These are phyloP conservation scores for Botryotinia calthae DNA, from an alignment of 2,329 filamentous ascomycete species.

Conservation along the genomic window DNA sequence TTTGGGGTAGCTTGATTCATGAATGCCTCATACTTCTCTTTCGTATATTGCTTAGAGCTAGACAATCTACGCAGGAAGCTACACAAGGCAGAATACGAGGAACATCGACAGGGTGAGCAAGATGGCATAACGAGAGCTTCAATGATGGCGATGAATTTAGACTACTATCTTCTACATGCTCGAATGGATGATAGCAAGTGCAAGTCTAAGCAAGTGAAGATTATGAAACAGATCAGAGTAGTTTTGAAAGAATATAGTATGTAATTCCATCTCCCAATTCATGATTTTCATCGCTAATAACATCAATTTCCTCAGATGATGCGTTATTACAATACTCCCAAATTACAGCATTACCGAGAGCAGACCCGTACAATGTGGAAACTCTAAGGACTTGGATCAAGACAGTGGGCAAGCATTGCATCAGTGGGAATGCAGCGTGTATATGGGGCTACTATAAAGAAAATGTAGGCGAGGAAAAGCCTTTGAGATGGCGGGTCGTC, in stretches of 20 bases:
- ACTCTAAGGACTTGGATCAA: not conserved
- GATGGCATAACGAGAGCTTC: not conserved
- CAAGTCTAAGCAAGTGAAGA: constrained; percentile 18
- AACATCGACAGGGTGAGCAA: constrained; percentile 8
- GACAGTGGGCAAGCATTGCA: not conserved
- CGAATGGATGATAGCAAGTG: not conserved
- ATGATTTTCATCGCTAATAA: not conserved
- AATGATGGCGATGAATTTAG: constrained; percentile 3
- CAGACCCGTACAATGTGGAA: constrained; percentile 25
- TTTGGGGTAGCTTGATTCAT: no score
- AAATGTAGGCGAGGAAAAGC: not conserved
- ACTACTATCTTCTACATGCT: constrained; percentile 1
- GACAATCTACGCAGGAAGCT: constrained; percentile 15
- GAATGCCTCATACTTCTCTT: not conserved
- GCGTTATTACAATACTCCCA: constrained; percentile 25
- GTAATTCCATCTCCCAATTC: not conserved
- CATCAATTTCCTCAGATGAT: constrained; percentile 16
- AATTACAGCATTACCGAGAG: constrained; percentile 19
- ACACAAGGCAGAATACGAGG: constrained; percentile 23
- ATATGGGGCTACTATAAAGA: constrained; percentile 13
- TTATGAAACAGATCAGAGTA: constrained; percentile 22
- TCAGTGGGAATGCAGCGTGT: constrained; percentile 14
- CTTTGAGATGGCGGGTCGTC: constrained; percentile 10
- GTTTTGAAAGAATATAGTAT: constrained; percentile 28
- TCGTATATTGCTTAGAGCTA: constrained; percentile 16